phyloP scores from a whole-genome alignment of 768 basidiomycete species.

The Mrakia gelida region DNA sequence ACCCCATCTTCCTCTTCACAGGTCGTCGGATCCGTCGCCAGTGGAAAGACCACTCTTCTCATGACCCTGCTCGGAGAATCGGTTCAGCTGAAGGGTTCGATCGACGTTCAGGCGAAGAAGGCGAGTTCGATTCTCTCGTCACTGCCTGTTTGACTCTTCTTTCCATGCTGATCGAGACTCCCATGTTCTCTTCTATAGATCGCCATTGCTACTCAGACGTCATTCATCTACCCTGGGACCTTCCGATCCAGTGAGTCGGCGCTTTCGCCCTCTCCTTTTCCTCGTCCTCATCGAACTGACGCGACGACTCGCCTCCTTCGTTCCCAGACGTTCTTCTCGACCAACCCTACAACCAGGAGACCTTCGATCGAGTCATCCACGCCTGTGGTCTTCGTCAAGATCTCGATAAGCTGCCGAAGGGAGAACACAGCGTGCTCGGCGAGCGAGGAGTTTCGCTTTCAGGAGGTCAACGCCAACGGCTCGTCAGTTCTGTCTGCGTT shows the following conservation, averaged over 20 bases:
- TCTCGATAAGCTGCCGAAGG: slow-evolving; percentile 6
- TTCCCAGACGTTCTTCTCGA: slow-evolving; percentile 8
- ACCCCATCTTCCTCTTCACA: background rate
- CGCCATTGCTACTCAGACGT: slow-evolving; percentile 18
- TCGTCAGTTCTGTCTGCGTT: background rate
- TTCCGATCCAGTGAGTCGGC: background rate
- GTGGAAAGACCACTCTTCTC: slow-evolving; percentile 35
- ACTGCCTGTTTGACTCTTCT: background rate
- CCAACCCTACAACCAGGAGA: background rate
- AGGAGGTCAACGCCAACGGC: slow-evolving; percentile 17
- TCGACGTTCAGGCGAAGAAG: background rate
- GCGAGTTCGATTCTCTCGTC: background rate
- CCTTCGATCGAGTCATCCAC: background rate
- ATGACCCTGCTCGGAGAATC: slow-evolving; percentile 34
- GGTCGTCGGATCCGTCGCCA: slow-evolving; percentile 26
- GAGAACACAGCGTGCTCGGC: slow-evolving; percentile 10
- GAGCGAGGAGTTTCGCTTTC: slow-evolving; percentile 14
- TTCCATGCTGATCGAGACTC: too few species aligned
- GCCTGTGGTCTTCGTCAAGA: slow-evolving; percentile 5
- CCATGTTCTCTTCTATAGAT: background rate
- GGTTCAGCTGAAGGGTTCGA: slow-evolving; percentile 23
- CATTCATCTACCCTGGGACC: slow-evolving; percentile 26
- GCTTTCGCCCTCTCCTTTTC: background rate
- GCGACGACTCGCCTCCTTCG: background rate
- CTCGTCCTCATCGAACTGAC: background rate